Base-by-base conservation (phyloP, 805 yeast genomes). In the Naumovozyma baii region DNA sequence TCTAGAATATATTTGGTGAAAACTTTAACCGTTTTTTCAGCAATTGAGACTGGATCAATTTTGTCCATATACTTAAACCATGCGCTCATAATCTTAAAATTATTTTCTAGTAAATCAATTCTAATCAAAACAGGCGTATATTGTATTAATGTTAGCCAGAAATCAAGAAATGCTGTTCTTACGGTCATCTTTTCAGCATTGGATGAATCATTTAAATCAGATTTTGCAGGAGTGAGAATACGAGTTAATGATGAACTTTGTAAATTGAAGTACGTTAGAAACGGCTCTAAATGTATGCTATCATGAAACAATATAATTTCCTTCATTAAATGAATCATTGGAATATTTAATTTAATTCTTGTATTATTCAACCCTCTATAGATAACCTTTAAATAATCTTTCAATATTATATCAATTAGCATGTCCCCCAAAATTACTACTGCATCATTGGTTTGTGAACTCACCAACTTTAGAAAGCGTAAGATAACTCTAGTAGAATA, bases 211-310 rank as follows among this genome's bases (percentile, higher is more conserved):
- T 69, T 61, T 8, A 70, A 39, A 40, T 75, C 82, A 10, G 62
- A 51, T 47, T 66, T 67, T 0, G 73, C 57, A 1, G 84, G 83
- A 2, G 69, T 61, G 28, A 83, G 60, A 9, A 83, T 60, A 49
- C 76, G 81, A 1, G 85, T 78, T 19, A 87, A 62, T 4, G 70
- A 68, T 16, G 78, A 68, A 22, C 80, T 59, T 3, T 78, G 64
- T 39, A 85, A 68, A 60, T 88, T 96, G 53, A 88, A 83, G 33
- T 67, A 58, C 13, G 79, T 74, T 26, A 78, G 54, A 15, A 88
- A 72, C 5, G 74, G 78, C 38, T 74, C 79, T 2, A 78, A 57
- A 36, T 73, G 57, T 2, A 66, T 59, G 1, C 80, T 77, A 18
- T 70, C 62, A 34, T 71, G 67, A 49, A 69, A 77, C 1, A 57